Evolutionary conservation across 1,284 basidiomycete genomes (phyloP).

Genomic region (Tilletiaria anomala): DNA sequence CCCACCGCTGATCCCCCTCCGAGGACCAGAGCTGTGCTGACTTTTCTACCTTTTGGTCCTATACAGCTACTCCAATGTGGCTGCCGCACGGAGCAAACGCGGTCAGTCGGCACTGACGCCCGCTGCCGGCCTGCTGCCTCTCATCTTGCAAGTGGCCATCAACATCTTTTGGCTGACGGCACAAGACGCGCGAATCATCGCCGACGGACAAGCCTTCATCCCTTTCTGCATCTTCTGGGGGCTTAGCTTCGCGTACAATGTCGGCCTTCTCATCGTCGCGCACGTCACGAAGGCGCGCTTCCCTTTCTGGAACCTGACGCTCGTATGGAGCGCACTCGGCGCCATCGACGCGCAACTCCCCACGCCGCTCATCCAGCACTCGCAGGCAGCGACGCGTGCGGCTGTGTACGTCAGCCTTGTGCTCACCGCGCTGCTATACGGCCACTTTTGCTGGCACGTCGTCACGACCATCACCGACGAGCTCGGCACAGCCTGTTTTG

Average conservation of each 20-base stretch:
- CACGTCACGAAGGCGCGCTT: conserved; percentile 75
- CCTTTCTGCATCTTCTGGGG: conserved; percentile 86
- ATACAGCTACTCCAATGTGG: conserved; percentile 29
- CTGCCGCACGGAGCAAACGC: conserved; percentile 9
- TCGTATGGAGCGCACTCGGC: conserved; percentile 64
- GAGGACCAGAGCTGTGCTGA: neutral
- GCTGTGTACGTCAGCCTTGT: conserved; percentile 58
- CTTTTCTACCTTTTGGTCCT: no score
- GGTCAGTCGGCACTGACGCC: conserved; percentile 50
- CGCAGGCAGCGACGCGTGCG: conserved; percentile 49
- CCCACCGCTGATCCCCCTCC: conserved; percentile 23
- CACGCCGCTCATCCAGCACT: conserved; percentile 54
- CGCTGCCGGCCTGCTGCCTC: conserved; percentile 63
- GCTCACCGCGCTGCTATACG: conserved; percentile 57
- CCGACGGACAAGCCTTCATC: conserved; percentile 48
- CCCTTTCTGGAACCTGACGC: conserved; percentile 74
- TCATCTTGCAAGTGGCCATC: conserved; percentile 54
- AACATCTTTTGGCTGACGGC: conserved; percentile 64
- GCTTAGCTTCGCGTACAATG: conserved; percentile 57
- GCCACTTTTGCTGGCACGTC: conserved; percentile 48
- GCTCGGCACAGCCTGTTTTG: conserved; percentile 19
- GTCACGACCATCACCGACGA: conserved; percentile 31
- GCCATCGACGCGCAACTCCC: conserved; percentile 53
- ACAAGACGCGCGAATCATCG: conserved; percentile 15
- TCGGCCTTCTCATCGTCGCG: conserved; percentile 80